Base-by-base conservation (phyloP, 73 alveolate species). In the Tetrahymena thermophila region DNA sequence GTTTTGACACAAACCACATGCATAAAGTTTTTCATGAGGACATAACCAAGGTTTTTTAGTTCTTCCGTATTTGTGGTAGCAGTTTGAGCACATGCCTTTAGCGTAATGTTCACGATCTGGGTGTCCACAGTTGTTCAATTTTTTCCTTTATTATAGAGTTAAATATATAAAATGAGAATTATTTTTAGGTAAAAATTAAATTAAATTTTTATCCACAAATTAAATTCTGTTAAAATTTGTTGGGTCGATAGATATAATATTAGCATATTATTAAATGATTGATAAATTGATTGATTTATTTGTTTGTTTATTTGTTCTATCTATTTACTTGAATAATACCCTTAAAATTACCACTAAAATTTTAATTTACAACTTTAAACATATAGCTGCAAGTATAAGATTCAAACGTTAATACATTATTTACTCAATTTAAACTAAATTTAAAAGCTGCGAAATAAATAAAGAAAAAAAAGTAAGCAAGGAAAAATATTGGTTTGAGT, bases 41-140 rank as follows among this genome's bases (percentile, higher is more conserved):
- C 99, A 98, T 13, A 93, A 85, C 93, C 98, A 96, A 16, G 99
- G 98, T 94, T 96, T 96, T 97, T 97, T 98, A 31, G 96, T 96
- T 95, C 99, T 98, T 19, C 99, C 99, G 71, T 94, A 93, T 58
- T 94, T 96, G 93, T 98, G 99, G 94, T 98, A 98, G 96, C 99
- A 98, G 95, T 97, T 97, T 21, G 97, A 94, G 93, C 99, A 98
- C 99, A 98, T 98, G 21, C 99, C 99, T 50, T 98, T 98, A 31
- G 99, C 99, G 95, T 98, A 98, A 94, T 98, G 99, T 31, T 97
- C 97, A 43, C 97, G 97, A 84, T 98, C 97, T 23, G 95, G 95
- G 83, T 98, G 99, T 11, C 99, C 96, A 38, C 97, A 96, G 55
- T 93, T 93, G 84, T 93, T 96, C 31, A 56, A 35, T n/a, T 96